A percentile compares a stretch with the other conserved stretches of the same genome.
These are phyloP conservation scores for Trichosporon sp. DNA, from an alignment of 1,284 basidiomycete species.

Conservation along the genomic window DNA sequence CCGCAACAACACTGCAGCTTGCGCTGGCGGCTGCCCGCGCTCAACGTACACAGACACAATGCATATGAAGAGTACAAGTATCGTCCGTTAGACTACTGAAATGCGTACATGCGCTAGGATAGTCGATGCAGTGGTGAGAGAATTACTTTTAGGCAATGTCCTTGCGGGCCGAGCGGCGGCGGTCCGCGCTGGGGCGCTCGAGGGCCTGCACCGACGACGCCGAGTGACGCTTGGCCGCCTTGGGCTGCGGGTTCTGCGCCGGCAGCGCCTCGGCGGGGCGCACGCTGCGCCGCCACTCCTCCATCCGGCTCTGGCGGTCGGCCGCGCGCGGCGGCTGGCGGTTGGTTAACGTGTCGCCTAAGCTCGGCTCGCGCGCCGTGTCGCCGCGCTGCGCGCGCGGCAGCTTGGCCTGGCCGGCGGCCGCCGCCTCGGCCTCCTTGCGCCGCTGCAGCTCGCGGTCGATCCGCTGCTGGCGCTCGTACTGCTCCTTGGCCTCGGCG, in stretches of 20 bases:
- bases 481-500: constrained; percentile 17
- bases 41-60: neutral
- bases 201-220: neutral
- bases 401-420: neutral
- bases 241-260: too few relatives aligned
- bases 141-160: neutral
- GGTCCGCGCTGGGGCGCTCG: neutral
- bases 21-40: too few relatives aligned
- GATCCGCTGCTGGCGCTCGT: constrained; percentile 8
- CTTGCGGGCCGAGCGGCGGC: neutral
- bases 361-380: constrained; percentile 1
- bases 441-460: constrained; percentile 15
- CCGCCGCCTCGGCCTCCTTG: neutral
- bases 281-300: constrained; percentile 19
- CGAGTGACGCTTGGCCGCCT: neutral
- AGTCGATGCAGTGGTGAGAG: neutral
- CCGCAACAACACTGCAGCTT: too few relatives aligned
- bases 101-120: neutral
- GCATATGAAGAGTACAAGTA: neutral
- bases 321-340: neutral
- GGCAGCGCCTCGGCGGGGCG: neutral
- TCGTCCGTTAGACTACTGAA: neutral
- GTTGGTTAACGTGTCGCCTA: constrained; percentile 4
- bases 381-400: constrained; percentile 10
- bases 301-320: constrained; percentile 13